Percentiles rank a stretch among this genome's conserved stretches.
phyloP scores from a whole-genome alignment of 139 green algal species.

The Chlorella sorokiniana region DNA sequence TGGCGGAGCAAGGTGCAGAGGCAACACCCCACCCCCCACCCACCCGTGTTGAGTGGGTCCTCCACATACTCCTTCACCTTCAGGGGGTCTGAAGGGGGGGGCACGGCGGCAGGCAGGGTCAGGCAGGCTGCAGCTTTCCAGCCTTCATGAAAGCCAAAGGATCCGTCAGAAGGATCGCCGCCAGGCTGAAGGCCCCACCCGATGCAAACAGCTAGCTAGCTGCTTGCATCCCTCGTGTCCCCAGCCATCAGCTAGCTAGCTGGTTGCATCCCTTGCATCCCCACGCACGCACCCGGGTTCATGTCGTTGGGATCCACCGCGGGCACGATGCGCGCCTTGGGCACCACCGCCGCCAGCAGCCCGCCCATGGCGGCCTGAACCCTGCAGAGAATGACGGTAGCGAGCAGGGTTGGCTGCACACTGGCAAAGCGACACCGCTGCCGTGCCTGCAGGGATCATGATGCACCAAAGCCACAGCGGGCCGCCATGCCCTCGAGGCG shows the following conservation, averaged over 20 bases:
- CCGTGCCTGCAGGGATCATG: no score
- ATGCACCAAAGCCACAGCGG: no score
- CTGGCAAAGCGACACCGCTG: no score
- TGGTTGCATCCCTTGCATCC: no score
- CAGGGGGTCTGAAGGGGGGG: slow-evolving; percentile 7
- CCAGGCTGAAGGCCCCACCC: no score
- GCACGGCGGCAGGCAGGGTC: background rate
- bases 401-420: no score
- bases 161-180: no score
- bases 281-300: slow-evolving; percentile 36
- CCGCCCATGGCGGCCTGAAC: slow-evolving; percentile 64
- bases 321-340: slow-evolving; percentile 64
- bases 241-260: background rate
- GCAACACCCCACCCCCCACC: background rate
- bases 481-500: no score
- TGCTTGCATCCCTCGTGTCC: background rate
- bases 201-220: background rate
- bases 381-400: no score
- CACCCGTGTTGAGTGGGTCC: slow-evolving; percentile 54
- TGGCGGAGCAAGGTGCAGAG: background rate
- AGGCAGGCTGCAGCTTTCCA: background rate
- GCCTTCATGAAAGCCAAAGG: no score
- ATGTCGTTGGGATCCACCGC: slow-evolving; percentile 68
- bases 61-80: slow-evolving; percentile 36
- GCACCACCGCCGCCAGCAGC: slow-evolving; percentile 60